These are phyloP conservation scores for Morella rubra DNA, from an alignment of 306 rosid species.

Conservation along the genomic window DNA sequence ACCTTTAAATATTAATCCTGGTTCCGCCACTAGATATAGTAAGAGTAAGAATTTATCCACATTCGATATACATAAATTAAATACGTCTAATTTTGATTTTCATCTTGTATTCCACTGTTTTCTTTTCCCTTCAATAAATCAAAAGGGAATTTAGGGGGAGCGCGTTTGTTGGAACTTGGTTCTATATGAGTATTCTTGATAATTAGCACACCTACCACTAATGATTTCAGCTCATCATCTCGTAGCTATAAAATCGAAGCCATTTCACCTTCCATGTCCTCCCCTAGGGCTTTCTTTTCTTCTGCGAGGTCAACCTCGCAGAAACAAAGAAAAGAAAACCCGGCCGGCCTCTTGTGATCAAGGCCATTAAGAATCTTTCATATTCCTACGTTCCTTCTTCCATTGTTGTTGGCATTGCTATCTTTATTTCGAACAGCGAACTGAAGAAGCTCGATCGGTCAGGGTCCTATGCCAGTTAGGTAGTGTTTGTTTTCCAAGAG, in stretches of 20 bases:
- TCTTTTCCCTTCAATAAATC: no score
- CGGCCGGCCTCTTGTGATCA: slow-evolving; percentile 11
- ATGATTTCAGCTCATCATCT: neutral
- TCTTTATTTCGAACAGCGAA: neutral
- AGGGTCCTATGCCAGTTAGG: neutral
- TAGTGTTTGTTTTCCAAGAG: neutral
- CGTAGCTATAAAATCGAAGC: slow-evolving; percentile 37
- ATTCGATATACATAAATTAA: no score
- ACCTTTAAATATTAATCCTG: no score
- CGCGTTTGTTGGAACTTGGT: no score
- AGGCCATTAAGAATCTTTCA: neutral
- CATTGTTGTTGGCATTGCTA: neutral
- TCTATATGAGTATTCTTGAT: no score
- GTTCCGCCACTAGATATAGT: no score
- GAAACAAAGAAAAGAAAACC: slow-evolving; percentile 46
- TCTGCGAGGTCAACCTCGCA: slow-evolving; percentile 52
- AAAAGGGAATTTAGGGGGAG: no score
- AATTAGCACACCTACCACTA: neutral
- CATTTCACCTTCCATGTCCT: slow-evolving; percentile 23
- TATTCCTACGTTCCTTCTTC: neutral
- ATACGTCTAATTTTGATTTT: no score
- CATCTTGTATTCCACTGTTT: no score
- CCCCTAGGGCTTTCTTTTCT: slow-evolving; percentile 42
- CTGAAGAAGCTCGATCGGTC: neutral
- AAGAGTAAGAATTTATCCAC: no score